Evolutionary conservation across 768 basidiomycete species (phyloP), one percentile per base, ranked within the genome.

Genomic region (Plicaturopsis crispa): DNA sequence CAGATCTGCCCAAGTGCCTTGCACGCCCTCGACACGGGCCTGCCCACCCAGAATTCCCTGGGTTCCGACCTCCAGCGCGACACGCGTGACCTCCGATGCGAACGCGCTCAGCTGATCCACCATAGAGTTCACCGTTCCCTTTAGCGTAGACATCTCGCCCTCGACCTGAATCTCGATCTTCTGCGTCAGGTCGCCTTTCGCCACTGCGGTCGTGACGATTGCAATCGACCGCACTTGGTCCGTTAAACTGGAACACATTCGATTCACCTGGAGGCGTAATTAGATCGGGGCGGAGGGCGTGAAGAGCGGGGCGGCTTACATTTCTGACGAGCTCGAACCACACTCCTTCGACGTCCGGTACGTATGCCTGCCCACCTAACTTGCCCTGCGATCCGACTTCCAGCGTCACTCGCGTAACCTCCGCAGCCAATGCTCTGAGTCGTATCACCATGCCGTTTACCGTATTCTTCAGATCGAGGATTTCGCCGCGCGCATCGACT

Each of bases 81-180:
- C 84, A 45, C 85, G 70, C 4, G 80, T 85, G 20, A 85, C 77
- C 46, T 92, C 89, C 3, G 75, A 78, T 11, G 89, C 86, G 53
- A 93, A 93, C 4, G 84, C 85, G 48, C 84, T 80, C 46, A 93
- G 59, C 40, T 85, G 84, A 55, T 89, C 88, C 55, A 93, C 88
- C 91, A 96, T 96, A n/a, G 81, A 83, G 52, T 93, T 93, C 46
- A 90, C 85, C 8, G 86, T 89, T 16, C 73, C 66, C 54, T 86
- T 87, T 60, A 89, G 69, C 12, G 84, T 84, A 12, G 73, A 73
- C 80, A 94, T 93, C 53, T 94, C 91, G 35, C 80, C 80, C 50
- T 87, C 83, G 45, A 86, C 84, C 44, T 83, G 78, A 44, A 97
- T 91, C 50, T 89, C 84, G 53, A 97, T 89, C 69, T 89, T 92